phyloP scores from a whole-genome alignment of 306 rosid species.

The Cajanus cajan region DNA sequence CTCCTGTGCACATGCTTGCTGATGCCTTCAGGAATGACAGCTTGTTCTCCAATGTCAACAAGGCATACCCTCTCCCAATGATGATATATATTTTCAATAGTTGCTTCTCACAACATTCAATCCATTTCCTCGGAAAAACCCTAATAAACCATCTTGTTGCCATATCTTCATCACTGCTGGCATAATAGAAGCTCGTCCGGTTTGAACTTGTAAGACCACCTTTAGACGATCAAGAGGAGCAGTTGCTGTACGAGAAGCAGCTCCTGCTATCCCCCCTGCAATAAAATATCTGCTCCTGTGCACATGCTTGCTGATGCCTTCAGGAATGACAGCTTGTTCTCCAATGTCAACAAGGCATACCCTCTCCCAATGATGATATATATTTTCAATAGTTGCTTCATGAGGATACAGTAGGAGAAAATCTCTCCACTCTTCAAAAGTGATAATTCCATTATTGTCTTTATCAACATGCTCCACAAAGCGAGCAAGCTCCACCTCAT shows the following conservation, averaged over 20 bases:
- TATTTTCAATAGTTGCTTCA: constrained; percentile 94
- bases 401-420: constrained; percentile 94
- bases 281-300: constrained; percentile 84
- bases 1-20: constrained; percentile 80
- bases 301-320: constrained; percentile 81
- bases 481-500: constrained; percentile 90
- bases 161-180: constrained; percentile 77
- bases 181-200: constrained; percentile 50
- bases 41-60: constrained; percentile 92
- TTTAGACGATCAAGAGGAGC: constrained; percentile 95
- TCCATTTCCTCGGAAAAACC: no score
- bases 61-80: constrained; percentile 91
- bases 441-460: constrained; percentile 90
- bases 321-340: constrained; percentile 84
- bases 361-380: constrained; percentile 93
- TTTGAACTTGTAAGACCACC: constrained; percentile 88
- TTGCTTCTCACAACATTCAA: no score
- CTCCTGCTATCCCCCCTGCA: constrained; percentile 97
- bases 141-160: no score
- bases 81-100: constrained; percentile 95
- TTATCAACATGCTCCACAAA: constrained; percentile 96
- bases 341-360: constrained; percentile 94
- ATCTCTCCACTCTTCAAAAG: constrained; percentile 98
- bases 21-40: constrained; percentile 86
- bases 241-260: constrained; percentile 88